Evolutionary conservation across 2,329 filamentous ascomycete species (phyloP), one percentile per base, ranked within the genome.

Genomic region (Curvularia hawaiiensis): DNA sequence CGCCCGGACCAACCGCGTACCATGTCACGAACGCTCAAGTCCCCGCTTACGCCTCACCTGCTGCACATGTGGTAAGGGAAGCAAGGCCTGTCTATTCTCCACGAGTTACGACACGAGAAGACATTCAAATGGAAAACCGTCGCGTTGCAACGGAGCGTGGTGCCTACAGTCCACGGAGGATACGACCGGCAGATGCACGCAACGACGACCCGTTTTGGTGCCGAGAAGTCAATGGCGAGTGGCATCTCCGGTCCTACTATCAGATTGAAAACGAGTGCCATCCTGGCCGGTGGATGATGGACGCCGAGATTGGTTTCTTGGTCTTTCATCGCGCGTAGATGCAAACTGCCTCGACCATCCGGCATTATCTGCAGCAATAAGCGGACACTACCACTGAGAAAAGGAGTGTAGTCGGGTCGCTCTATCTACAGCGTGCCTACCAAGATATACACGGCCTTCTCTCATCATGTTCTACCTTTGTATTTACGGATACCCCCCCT

Each of bases 211-310:
- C 68, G 3, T 77, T 77, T 54, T 77, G 74, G 74, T 73, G 71
- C 59, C 64, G 62, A n/a, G 75, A 78, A 60, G 54, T 66, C 22
- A 73, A 74, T 50, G 75, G 75, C 41, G 67, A 71, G 52, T 74
- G 72, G 70, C 70, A 74, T 54, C 58, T 76, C 22, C 62, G 74
- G 24, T 66, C 65, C 3, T 76, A 64, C 66, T 75, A 75, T 33
- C 69, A 71, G 63, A 78, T 78, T 44, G 72, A 77, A 65, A 73
- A 74, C 24, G 73, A 75, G 55, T 74, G 72, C 48, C 61, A 74
- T 14, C 75, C 75, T 3, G 75, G 75, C 1, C 61, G 66, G 12
- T 78, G 75, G 75, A 56, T 64, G 44, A 73, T 75, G 69, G 70
- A 74, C 48, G 66, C 72, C 5, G 68, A 72, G 12, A 35, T 66